Evolutionary conservation across 495 filamentous ascomycete species (phyloP).

Genomic region (Penicillium canescens): DNA sequence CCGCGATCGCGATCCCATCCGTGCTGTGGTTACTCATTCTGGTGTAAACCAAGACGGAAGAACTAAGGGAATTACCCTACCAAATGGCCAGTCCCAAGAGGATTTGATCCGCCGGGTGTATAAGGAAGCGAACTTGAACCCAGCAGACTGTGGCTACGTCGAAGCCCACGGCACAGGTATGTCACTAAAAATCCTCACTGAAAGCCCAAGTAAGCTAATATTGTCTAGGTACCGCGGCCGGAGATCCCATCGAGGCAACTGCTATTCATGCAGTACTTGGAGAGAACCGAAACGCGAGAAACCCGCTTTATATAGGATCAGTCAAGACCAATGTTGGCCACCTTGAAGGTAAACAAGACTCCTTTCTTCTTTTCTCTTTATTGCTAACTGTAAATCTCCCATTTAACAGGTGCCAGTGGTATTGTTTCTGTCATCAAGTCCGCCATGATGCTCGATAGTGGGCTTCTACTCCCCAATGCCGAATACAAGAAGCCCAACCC

Average conservation of each 20-base stretch:
- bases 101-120: conserved; percentile 28
- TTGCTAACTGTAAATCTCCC: too few relatives aligned
- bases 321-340: conserved; percentile 51
- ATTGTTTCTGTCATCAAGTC: conserved; percentile 61
- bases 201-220: too few relatives aligned
- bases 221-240: conserved; percentile 23
- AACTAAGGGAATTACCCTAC: conserved; percentile 24
- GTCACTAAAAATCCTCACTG: too few relatives aligned
- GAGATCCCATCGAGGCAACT: conserved; percentile 48
- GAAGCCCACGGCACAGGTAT: conserved; percentile 55
- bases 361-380: too few relatives aligned
- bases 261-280: conserved; percentile 47
- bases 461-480: conserved; percentile 32
- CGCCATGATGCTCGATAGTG: conserved; percentile 57
- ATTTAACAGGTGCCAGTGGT: conserved; percentile 45
- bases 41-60: conserved; percentile 47
- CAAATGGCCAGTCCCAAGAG: conserved; percentile 24
- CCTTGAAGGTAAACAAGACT: conserved; percentile 39
- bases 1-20: conserved; percentile 30
- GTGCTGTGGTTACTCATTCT: conserved; percentile 34
- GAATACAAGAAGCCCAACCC: conserved; percentile 37
- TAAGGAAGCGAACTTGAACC: conserved; percentile 11
- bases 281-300: conserved; percentile 26
- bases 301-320: conserved; percentile 36
- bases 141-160: conserved; percentile 27